Percentiles rank a stretch among this genome's conserved stretches.
phyloP scores from a whole-genome alignment of 495 filamentous ascomycete genomes.

The Penicillium cataractarum region DNA sequence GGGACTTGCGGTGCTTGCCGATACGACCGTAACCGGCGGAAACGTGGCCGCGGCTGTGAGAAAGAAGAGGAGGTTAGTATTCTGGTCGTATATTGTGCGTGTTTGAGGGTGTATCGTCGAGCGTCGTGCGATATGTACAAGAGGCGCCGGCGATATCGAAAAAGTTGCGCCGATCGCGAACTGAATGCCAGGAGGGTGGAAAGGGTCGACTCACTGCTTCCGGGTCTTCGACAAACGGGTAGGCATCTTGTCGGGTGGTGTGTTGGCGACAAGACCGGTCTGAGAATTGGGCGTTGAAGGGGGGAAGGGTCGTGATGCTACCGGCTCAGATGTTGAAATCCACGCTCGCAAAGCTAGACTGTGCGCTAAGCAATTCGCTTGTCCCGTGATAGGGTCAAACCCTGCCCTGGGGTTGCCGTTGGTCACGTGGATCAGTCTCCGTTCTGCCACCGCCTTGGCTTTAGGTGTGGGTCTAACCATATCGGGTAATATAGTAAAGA shows the following conservation, averaged over 20 bases:
- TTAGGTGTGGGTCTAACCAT: neutral
- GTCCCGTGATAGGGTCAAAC: constrained; percentile 42
- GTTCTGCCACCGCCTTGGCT: neutral
- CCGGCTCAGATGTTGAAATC: constrained; percentile 48
- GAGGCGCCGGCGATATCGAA: constrained; percentile 27
- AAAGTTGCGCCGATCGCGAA: constrained; percentile 26
- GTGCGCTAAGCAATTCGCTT: constrained; percentile 50
- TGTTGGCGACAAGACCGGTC: constrained; percentile 51
- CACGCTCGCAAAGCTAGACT: constrained; percentile 43
- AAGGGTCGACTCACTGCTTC: constrained; percentile 69
- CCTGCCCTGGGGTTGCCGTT: constrained; percentile 26
- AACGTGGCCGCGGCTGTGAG: constrained; percentile 83
- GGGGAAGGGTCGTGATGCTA: constrained; percentile 43
- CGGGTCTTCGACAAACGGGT: constrained; percentile 80
- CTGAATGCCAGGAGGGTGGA: constrained; percentile 24
- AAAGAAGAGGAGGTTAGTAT: constrained; percentile 28
- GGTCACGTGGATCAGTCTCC: constrained; percentile 9
- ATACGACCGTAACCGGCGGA: constrained; percentile 91
- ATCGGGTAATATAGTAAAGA: neutral
- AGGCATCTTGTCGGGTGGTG: constrained; percentile 68
- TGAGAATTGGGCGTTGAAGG: constrained; percentile 48
- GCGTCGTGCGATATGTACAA: constrained; percentile 8
- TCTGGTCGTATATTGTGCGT: neutral
- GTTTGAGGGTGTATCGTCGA: constrained; percentile 8
- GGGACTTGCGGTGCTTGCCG: constrained; percentile 92